Base-by-base conservation (phyloP, 163 green algal genomes). In the Chlamydomonas reinhardtii region DNA sequence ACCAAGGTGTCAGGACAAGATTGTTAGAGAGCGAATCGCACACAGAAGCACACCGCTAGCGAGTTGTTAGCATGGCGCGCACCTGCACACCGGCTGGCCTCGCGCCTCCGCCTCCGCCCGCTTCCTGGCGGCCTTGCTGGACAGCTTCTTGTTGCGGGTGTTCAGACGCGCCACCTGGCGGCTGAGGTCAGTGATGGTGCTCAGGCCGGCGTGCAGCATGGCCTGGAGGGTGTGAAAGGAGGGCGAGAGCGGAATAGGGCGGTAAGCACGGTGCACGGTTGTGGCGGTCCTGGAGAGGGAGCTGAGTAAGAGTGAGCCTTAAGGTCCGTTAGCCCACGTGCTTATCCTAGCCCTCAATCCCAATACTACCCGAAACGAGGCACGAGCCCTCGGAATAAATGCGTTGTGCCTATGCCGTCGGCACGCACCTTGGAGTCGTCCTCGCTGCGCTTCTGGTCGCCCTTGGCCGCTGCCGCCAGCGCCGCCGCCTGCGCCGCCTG, bases 101-200 rank as follows among this genome's bases (percentile, higher is more conserved):
- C 37, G 22, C 11, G 43, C 16, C 19, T 4, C n/a, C 5, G 65
- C 24, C 34, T 54, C 25, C 27, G 77, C 34, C 16, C 72, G n/a
- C 72, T 69, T 31, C 81, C 59, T 32, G 31, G 35, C 71, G 4
- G 56, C 71, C 82, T 87, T 66, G 48, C 2, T 14, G 3, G 37
- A 19, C n/a, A 75, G 82, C 71, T 82, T 87, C 82, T 87, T 87
- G 61, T 87, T 87, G 19, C 61, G 59, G 6, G 72, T 19, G 25
- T 34, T 2, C 29, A 87, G 72, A 17, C 39, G 29, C 27, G 71
- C 39, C 20, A 87, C 72, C 72, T 87, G 82, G 24, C 35, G 72
- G 39, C 72, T 87, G 25, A 87, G 82, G 61, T 87, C 82, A 39
- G 81, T 62, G 39, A 87, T 87, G 72, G 82, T 82, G 61, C 48